Base-by-base conservation (phyloP, 352 stramenopile species). In the Lagenidium giganteum region DNA sequence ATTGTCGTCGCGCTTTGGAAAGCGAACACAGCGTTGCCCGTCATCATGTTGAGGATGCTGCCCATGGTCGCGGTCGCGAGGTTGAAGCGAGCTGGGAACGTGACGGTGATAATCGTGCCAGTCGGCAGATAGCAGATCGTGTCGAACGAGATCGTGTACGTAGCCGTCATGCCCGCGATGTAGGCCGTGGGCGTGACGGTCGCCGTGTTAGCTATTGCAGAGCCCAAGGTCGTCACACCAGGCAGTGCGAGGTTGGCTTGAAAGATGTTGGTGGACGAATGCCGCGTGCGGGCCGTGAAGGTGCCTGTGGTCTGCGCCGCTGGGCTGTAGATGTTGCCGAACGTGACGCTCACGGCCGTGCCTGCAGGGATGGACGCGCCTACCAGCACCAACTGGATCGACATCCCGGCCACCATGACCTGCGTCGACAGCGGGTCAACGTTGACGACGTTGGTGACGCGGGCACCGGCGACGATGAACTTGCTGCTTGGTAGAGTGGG, bases 261-360 rank as follows among this genome's bases (percentile, higher is more conserved):
- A 22, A 81, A 62, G 13, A 84, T 64, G 16, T 43, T 45, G 2
- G 56, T 59, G 0, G 50, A 42, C 3, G 52, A 32, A 29, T 86
- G 53, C 9, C 66, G 67, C 11, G 70, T 82, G 20, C 70, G 60
- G 25, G 83, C 55, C 0, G 34, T 47, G 31, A 86, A 85, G 17
- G 39, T 8, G 14, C 53, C 54, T 0, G 57, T 51, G 2, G 40
- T 17, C 30, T 72, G 67, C 4, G 52, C 65, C 8, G 72, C 76
- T 16, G 73, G 64, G 21, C 82, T 82, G 37, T 72, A 76, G 20
- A 87, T 73, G 6, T 58, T 51, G 12, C 47, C 46, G 37, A 78
- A 78, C 4, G 54, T 65, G n/a, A 83, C 42, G 1, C 58, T 51
- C 7, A 87, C 26, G 0, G n/a, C 16, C 3, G 46, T 64, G 3